Base-by-base conservation (phyloP, 2,329 filamentous ascomycete species). In the Fusarium sp. region DNA sequence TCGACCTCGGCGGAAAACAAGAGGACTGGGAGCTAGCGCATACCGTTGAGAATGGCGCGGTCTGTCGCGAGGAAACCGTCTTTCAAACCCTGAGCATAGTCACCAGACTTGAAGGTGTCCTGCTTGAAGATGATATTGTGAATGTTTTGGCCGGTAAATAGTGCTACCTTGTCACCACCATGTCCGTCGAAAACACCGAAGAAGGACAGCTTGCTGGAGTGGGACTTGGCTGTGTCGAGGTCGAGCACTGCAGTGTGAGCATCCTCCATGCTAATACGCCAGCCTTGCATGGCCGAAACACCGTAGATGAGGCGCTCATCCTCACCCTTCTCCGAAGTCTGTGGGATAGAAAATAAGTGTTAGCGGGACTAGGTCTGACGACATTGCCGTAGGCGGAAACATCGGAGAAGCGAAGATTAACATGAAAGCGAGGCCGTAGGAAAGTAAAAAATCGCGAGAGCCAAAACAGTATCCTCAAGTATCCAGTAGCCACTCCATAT, bases 181-280 rank as follows among this genome's bases (percentile, higher is more conserved):
- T 99, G 96, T 49, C 96, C 96, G 81, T 99, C 96, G 80, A 97
- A 99, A 73, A 99, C 96, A 78, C 95, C 96, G 80, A 99, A 99
- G 85, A 97, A 98, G 75, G 94, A 94, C 78, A 98, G 87, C 80
- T 92, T 91, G 77, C 91, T 89, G 77, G 91, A 85, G 76, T 91
- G 88, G 55, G 90, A 89, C 76, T 91, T 88, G 73, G 90, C 85
- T 30, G 89, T 86, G 66, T 81, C 80, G 64, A 98, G 90, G 82
- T 98, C 93, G 80, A 99, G 92, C 56, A 98, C 85, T 60, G 93
- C 89, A 69, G 93, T 93, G 85, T 99, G 96, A 71, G 96, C 91
- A 81, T 99, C 96, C 83, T 99, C 96, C 96, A 99, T 99, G 86
- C 93, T 97, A 85, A 99, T 98, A 85, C 96, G 93, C 96, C 96